A percentile compares a stretch with the other conserved stretches of the same genome.
Evolutionary conservation across 495 filamentous ascomycete genomes (phyloP).

Genomic region (Hyphodiscus hymeniophilus): DNA sequence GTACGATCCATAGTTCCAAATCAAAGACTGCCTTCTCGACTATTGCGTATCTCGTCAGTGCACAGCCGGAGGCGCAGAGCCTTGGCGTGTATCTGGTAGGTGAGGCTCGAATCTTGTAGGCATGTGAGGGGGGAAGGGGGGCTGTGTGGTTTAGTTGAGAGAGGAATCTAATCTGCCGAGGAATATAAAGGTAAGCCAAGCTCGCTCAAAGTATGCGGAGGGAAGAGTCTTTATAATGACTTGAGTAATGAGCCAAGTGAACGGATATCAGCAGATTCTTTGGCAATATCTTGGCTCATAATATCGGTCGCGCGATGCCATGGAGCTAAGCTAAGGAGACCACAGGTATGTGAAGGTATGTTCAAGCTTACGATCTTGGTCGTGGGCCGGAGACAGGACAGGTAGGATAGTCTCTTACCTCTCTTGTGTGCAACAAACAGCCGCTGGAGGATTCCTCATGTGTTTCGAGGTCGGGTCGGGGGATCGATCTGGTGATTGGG

Average conservation of each 20-base stretch:
- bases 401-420: constrained; percentile 6
- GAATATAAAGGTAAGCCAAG: constrained; percentile 16
- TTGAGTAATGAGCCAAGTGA: constrained; percentile 6
- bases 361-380: not conserved
- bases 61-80: constrained; percentile 21
- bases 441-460: constrained; percentile 6
- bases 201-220: not conserved
- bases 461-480: not conserved
- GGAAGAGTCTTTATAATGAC: not conserved
- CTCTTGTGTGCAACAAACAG: constrained; percentile 7
- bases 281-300: not conserved
- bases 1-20: constrained; percentile 1
- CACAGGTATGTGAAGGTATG: not conserved
- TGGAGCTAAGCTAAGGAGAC: not conserved
- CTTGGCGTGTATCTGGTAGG: constrained; percentile 18
- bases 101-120: constrained; percentile 6
- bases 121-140: constrained; percentile 19
- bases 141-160: not conserved
- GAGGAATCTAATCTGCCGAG: not conserved
- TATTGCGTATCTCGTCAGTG: constrained; percentile 4
- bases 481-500: constrained; percentile 1
- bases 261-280: constrained; percentile 4
- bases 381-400: not conserved
- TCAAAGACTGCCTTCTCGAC: not conserved
- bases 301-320: constrained; percentile 1